A percentile compares a stretch with the other conserved stretches of the same genome.
Evolutionary conservation across 176 grass and related monocot species (phyloP).

Genomic region (Panicum miliaceum): DNA sequence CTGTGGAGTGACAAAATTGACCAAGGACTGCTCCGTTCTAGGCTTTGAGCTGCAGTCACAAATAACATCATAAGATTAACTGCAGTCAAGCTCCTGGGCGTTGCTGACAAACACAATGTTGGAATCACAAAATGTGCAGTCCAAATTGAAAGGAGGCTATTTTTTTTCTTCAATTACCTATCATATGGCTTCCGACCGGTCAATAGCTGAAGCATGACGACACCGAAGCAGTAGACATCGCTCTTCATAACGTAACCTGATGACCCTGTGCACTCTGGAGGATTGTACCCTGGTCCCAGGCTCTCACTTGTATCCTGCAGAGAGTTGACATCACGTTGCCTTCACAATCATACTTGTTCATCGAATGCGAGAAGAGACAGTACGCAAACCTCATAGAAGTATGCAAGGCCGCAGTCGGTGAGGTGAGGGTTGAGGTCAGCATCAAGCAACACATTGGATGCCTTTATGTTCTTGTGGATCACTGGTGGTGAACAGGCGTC

Average conservation of each 20-base stretch:
- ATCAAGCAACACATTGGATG: conserved; percentile 88
- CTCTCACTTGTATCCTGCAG: conserved; percentile 73
- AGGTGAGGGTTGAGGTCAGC: conserved; percentile 78
- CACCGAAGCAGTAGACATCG: conserved; percentile 83
- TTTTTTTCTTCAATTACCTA: conserved; percentile 47
- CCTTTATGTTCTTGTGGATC: conserved; percentile 91
- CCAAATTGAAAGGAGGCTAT: not conserved
- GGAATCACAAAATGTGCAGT: conserved; percentile 24
- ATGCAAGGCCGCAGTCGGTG: conserved; percentile 64
- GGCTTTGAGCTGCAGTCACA: conserved; percentile 63
- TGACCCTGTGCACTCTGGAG: conserved; percentile 70
- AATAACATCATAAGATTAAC: not conserved
- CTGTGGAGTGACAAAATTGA: conserved; percentile 67
- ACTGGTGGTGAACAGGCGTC: conserved; percentile 78
- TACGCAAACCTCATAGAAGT: conserved; percentile 74
- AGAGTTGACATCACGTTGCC: conserved; percentile 15
- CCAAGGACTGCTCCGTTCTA: conserved; percentile 64
- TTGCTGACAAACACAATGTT: conserved; percentile 21
- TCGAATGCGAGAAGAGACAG: not conserved
- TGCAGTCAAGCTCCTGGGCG: conserved; percentile 10
- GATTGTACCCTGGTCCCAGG: conserved; percentile 72
- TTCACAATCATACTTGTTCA: not conserved
- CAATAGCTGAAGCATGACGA: conserved; percentile 89
- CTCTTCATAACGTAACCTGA: conserved; percentile 76
- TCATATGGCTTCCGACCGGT: conserved; percentile 82